phyloP scores from a whole-genome alignment of 164 flowering plant species.

The Macadamia integrifolia region DNA sequence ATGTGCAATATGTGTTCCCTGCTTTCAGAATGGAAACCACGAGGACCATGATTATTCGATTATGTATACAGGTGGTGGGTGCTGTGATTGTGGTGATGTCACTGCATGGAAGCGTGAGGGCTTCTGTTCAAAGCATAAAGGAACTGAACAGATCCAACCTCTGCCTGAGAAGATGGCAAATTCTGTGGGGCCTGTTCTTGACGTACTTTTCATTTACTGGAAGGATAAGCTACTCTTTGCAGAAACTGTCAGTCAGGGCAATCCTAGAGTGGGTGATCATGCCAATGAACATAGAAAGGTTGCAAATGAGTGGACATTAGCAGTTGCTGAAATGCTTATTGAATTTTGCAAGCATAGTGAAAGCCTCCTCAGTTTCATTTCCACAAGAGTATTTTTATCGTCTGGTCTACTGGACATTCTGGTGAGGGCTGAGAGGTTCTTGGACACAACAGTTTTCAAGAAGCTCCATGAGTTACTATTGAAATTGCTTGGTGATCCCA shows the following conservation, averaged over 20 bases:
- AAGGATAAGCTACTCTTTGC: slow-evolving; percentile 39
- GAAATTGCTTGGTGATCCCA: slow-evolving; percentile 84
- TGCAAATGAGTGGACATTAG: slow-evolving; percentile 50
- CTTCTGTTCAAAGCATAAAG: slow-evolving; percentile 90
- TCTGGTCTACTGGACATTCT: slow-evolving; percentile 64
- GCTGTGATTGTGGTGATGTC: slow-evolving; percentile 98
- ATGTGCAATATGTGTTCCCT: slow-evolving; percentile 95
- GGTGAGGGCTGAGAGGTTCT: slow-evolving; percentile 69
- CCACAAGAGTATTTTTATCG: slow-evolving; percentile 40
- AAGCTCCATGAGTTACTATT: slow-evolving; percentile 81
- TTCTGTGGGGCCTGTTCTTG: slow-evolving; percentile 70
- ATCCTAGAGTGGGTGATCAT: slow-evolving; percentile 20
- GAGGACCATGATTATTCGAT: slow-evolving; percentile 82
- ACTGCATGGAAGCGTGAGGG: slow-evolving; percentile 98
- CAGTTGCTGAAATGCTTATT: slow-evolving; percentile 71
- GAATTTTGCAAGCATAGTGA: slow-evolving; percentile 81
- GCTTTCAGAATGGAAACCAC: slow-evolving; percentile 95
- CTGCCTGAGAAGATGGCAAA: slow-evolving; percentile 57
- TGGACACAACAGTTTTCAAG: slow-evolving; percentile 32
- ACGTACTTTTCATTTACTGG: slow-evolving; percentile 59
- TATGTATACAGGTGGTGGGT: slow-evolving; percentile 88
- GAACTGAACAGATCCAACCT: slow-evolving; percentile 82
- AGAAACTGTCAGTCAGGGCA: slow-evolving; percentile 24
- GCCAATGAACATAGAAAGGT: slow-evolving; percentile 19
- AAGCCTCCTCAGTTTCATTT: slow-evolving; percentile 83